Percentiles rank a stretch among this genome's conserved stretches.
These are phyloP conservation scores for Podaxis sp. DNA, from an alignment of 768 basidiomycete genomes.

Conservation along the genomic window DNA sequence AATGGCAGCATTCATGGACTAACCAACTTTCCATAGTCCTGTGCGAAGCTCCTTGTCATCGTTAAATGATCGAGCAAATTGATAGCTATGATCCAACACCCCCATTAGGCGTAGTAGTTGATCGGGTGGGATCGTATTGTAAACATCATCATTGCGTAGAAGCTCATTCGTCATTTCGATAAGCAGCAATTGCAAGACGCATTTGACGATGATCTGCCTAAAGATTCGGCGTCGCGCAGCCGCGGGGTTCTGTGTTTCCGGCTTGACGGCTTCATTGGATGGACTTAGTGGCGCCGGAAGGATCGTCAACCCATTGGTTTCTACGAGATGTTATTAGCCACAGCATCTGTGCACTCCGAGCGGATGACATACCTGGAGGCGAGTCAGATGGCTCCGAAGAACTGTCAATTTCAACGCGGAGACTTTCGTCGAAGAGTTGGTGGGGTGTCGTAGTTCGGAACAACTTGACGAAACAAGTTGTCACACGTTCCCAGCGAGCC, in stretches of 20 bases:
- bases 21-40: slow-evolving; percentile 99
- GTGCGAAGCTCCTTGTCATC: slow-evolving; percentile 97
- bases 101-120: slow-evolving; percentile 93
- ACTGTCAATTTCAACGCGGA: slow-evolving; percentile 82
- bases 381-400: slow-evolving; percentile 54
- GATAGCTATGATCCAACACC: slow-evolving; percentile 95
- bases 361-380: slow-evolving; percentile 24
- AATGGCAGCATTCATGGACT: slow-evolving; percentile 33
- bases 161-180: slow-evolving; percentile 98
- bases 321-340: slow-evolving; percentile 32
- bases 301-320: slow-evolving; percentile 65
- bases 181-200: slow-evolving; percentile 91
- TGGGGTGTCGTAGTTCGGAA: slow-evolving; percentile 98
- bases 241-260: slow-evolving; percentile 53
- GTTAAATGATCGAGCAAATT: slow-evolving; percentile 96
- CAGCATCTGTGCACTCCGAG: neutral
- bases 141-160: slow-evolving; percentile 88
- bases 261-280: slow-evolving; percentile 51
- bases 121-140: slow-evolving; percentile 90
- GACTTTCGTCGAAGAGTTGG: slow-evolving; percentile 90
- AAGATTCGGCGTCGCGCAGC: slow-evolving; percentile 82
- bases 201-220: slow-evolving; percentile 99
- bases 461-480: slow-evolving; percentile 91
- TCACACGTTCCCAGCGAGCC: slow-evolving; percentile 87
- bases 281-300: slow-evolving; percentile 89